A percentile compares a stretch with the other conserved stretches of the same genome.
phyloP scores from a whole-genome alignment of 1,139 yeast genomes.

The Suhomyces yuchorum region DNA sequence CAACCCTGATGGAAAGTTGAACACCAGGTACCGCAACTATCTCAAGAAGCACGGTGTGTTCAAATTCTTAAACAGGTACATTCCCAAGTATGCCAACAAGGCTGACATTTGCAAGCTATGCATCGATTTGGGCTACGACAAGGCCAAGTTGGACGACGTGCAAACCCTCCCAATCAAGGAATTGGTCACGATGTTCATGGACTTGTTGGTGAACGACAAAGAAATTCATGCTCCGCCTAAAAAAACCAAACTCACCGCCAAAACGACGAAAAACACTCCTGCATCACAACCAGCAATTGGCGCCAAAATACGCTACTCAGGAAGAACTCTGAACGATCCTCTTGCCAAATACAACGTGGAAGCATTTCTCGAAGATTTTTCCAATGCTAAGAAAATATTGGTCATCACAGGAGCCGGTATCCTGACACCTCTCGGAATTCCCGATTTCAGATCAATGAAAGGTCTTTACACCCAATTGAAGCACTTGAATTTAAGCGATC shows the following conservation, averaged over 20 bases:
- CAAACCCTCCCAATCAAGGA: constrained; percentile 14
- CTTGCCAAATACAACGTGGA: constrained; percentile 8
- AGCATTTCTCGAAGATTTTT: constrained; percentile 14
- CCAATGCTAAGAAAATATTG: constrained; percentile 51
- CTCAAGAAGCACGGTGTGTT: constrained; percentile 19
- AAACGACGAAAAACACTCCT: not conserved
- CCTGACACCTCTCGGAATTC: constrained; percentile 89
- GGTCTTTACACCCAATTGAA: constrained; percentile 80
- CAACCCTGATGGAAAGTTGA: constrained; percentile 1
- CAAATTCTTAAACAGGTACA: constrained; percentile 20
- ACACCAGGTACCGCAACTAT: constrained; percentile 16
- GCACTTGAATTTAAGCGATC: constrained; percentile 72
- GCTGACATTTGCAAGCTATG: constrained; percentile 20
- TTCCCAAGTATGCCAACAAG: constrained; percentile 20
- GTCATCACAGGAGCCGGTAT: constrained; percentile 97
- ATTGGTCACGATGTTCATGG: constrained; percentile 21
- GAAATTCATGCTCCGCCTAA: not conserved
- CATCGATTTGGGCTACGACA: constrained; percentile 23
- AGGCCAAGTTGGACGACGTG: constrained; percentile 12
- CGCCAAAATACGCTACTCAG: not conserved
- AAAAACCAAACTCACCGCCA: not conserved
- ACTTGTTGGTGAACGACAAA: constrained; percentile 19
- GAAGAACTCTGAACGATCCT: not conserved
- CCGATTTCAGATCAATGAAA: constrained; percentile 88
- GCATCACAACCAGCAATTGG: not conserved